Conservation (phyloP, 1,284 basidiomycete genomes). For the Rhodotorula sp. region DNA sequence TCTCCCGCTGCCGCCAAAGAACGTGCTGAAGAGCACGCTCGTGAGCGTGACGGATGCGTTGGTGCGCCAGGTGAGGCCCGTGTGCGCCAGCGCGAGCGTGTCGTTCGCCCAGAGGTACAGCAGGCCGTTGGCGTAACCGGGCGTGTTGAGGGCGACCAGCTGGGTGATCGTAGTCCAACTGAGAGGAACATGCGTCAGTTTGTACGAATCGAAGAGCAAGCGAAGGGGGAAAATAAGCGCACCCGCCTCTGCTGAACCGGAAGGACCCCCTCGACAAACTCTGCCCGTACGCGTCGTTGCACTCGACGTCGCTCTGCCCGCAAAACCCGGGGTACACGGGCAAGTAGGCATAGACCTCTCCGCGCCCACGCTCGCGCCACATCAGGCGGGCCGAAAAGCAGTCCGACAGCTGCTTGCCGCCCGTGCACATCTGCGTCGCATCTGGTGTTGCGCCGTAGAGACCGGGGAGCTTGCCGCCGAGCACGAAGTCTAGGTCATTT, state of each 20-base stretch:
- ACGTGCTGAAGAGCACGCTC: conserved; percentile 35
- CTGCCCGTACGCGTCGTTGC: conserved; percentile 31
- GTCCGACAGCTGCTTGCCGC: conserved; percentile 16
- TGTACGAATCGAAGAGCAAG: background rate
- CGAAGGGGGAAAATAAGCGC: background rate
- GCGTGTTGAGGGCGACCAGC: conserved; percentile 34
- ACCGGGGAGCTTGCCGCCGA: conserved; percentile 42
- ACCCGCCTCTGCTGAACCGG: conserved; percentile 14
- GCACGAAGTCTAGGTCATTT: conserved; percentile 30
- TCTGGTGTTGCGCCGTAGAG: conserved; percentile 14
- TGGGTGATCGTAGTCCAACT: conserved; percentile 38
- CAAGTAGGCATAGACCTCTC: conserved; percentile 36
- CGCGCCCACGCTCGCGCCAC: conserved; percentile 23
- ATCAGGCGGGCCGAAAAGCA: conserved; percentile 31
- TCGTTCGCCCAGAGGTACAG: conserved; percentile 31
- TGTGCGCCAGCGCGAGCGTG: conserved; percentile 26
- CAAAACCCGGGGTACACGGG: conserved; percentile 19
- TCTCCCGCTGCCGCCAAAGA: conserved; percentile 29
- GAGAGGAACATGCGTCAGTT: background rate
- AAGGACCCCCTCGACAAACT: conserved; percentile 22
- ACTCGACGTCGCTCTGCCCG: conserved; percentile 23
- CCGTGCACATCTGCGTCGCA: conserved; percentile 13
- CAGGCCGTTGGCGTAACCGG: conserved; percentile 30
- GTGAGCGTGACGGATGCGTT: conserved; percentile 19
- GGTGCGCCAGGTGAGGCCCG: conserved; percentile 23